Base-by-base conservation (phyloP, 75 land plant genomes). In the Pinus tabuliformis region DNA sequence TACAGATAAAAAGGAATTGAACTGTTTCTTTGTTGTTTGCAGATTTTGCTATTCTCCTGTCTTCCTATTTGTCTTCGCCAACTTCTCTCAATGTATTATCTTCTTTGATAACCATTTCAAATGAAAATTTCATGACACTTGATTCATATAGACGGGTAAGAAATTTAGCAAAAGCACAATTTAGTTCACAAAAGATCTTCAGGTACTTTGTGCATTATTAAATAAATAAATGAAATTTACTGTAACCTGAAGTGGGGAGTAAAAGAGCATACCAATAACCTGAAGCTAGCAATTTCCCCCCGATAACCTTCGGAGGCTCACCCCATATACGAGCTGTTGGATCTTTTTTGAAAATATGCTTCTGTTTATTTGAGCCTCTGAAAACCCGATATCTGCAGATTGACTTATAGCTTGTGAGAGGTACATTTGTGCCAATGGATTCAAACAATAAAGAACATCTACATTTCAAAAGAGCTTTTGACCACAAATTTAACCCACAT, bases 351-450 rank as follows among this genome's bases (percentile, higher is more conserved):
- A 96, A 96, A 2, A 80, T 70, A 77, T 94, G 98, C 58, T 96
- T 96, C 76, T 96, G 95, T 76, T 85, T 92, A 72, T 96, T 96
- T 59, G 99, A 88, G 77, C 98, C 99, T 83, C 99, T 85, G 76
- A 96, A 96, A 45, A 95, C 90, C 6, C 49, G 30, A 79, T 87
- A 95, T 56, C 98, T 95, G 86, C n/a, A 68, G 22, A 68, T 39
- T 42, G 14, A 45, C 13, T 42, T 39, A 68, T 8, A 45, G n/a
- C 39, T 24, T 62, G 30, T n/a, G 49, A 39, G 72, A 12, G 39
- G 1, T 8, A 68, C 12, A 9, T 11, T 49, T 49, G 12, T 49
- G 12, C 54, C 54, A 49, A 49, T 49, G 3, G 54, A 9, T 49
- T 6, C 26, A 33, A 64, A 64, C 12, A 33, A 63, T 63, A 64